A percentile compares a stretch with the other conserved stretches of the same genome.
Conservation (phyloP, 75 land plant genomes). For the Adiantum capillusveneris region DNA sequence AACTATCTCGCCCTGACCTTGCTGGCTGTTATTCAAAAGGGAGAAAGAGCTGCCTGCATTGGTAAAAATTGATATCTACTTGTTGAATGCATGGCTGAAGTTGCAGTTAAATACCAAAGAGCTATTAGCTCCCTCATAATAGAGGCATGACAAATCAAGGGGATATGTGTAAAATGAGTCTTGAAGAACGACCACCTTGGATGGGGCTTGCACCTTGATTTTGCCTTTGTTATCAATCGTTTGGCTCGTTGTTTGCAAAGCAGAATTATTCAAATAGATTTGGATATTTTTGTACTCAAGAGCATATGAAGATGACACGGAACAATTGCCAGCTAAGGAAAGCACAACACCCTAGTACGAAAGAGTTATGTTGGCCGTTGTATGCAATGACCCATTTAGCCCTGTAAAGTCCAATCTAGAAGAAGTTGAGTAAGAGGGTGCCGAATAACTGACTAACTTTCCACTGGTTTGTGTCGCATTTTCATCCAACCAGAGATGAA, state of each 20-base stretch:
- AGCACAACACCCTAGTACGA: constrained; percentile 29
- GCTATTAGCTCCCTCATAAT: not conserved
- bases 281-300: constrained; percentile 14
- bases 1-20: constrained; percentile 12
- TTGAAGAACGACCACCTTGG: constrained; percentile 6
- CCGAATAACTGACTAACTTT: constrained; percentile 10
- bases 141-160: not conserved
- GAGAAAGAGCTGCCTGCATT: constrained; percentile 6
- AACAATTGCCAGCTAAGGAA: constrained; percentile 34
- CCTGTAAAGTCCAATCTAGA: constrained; percentile 8
- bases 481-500: constrained; percentile 48
- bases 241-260: constrained; percentile 13
- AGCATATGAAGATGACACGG: constrained; percentile 20
- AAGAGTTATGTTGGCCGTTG: constrained; percentile 14
- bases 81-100: not conserved
- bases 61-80: constrained; percentile 1
- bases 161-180: not conserved
- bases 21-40: constrained; percentile 7
- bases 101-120: not conserved
- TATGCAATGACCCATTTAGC: constrained; percentile 27
- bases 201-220: constrained; percentile 10
- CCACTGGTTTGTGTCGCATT: constrained; percentile 8
- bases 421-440: not conserved
- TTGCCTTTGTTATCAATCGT: constrained; percentile 8
- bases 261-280: constrained; percentile 4